Conservation (phyloP, 148 eudicot species). For the Heliamphora exappendiculata region DNA sequence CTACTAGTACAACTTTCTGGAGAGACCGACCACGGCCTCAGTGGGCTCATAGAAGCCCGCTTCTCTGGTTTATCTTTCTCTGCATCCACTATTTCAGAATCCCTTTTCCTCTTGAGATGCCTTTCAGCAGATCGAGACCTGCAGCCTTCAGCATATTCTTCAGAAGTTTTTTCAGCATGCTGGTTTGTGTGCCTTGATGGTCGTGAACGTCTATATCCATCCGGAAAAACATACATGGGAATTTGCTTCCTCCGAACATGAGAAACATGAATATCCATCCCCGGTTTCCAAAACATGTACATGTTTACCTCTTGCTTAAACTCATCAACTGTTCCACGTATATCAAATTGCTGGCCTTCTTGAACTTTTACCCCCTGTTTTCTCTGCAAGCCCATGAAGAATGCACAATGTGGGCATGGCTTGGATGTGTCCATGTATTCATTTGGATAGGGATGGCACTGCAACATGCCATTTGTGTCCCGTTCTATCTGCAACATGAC, state of each 20-base stretch:
- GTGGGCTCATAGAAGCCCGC: constrained; percentile 55
- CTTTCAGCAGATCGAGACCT: constrained; percentile 29
- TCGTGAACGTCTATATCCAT: constrained; percentile 32
- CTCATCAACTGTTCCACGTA: constrained; percentile 40
- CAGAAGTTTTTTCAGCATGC: constrained; percentile 30
- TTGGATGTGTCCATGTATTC: constrained; percentile 28
- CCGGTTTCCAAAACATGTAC: constrained; percentile 42
- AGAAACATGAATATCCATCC: constrained; percentile 42
- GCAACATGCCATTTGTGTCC: constrained; percentile 45
- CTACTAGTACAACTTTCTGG: constrained; percentile 36
- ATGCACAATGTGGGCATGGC: constrained; percentile 34
- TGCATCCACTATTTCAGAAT: constrained; percentile 29
- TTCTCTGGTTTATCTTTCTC: constrained; percentile 33
- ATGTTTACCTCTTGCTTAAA: constrained; percentile 38
- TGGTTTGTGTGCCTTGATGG: constrained; percentile 28
- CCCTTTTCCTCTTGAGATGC: constrained; percentile 40
- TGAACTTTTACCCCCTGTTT: constrained; percentile 36
- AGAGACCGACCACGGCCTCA: constrained; percentile 34
- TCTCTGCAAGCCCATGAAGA: constrained; percentile 51
- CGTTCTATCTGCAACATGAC: constrained; percentile 42
- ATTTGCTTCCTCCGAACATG: constrained; percentile 40
- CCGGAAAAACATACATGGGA: constrained; percentile 41
- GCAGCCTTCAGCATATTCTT: constrained; percentile 33
- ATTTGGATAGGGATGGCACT: constrained; percentile 49
- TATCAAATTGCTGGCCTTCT: constrained; percentile 47